phyloP scores from a whole-genome alignment of 495 filamentous ascomycete genomes.

The Darksidea phi region DNA sequence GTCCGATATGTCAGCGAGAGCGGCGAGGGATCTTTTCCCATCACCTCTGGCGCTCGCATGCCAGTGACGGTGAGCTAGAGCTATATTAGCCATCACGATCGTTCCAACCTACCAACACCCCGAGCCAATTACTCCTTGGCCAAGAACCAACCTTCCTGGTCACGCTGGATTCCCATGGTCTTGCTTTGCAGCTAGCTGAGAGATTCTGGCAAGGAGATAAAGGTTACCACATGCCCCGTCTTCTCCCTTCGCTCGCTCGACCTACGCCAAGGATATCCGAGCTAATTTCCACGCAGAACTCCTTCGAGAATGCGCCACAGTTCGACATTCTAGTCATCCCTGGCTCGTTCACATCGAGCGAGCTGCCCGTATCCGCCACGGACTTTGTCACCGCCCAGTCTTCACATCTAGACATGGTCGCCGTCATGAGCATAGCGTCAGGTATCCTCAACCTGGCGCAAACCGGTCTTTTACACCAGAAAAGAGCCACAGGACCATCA shows the following conservation, averaged over 20 bases:
- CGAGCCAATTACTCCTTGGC: conserved; percentile 15
- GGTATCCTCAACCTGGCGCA: conserved; percentile 22
- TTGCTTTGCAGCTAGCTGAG: neutral
- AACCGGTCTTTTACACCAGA: conserved; percentile 19
- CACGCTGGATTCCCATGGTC: conserved; percentile 14
- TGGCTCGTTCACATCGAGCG: conserved; percentile 17
- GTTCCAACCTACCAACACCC: conserved; percentile 5
- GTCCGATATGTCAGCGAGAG: conserved; percentile 33
- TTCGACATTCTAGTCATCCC: conserved; percentile 28
- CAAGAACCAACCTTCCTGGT: conserved; percentile 8
- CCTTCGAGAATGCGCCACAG: conserved; percentile 22
- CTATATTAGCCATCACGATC: conserved; percentile 4
- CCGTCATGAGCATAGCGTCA: conserved; percentile 25
- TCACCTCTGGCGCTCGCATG: conserved; percentile 26
- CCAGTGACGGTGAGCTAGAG: conserved; percentile 31
- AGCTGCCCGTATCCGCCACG: conserved; percentile 8
- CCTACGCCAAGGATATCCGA: neutral
- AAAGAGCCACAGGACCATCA: conserved; percentile 11
- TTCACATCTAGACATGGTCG: conserved; percentile 6
- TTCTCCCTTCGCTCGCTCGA: neutral
- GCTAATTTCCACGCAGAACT: conserved; percentile 10
- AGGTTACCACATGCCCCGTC: conserved; percentile 23
- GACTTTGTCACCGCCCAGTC: conserved; percentile 17
- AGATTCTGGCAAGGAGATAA: conserved; percentile 22
- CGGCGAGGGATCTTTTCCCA: conserved; percentile 26